phyloP scores from a whole-genome alignment of 768 basidiomycete species.

The Coprinellus micaceus region DNA sequence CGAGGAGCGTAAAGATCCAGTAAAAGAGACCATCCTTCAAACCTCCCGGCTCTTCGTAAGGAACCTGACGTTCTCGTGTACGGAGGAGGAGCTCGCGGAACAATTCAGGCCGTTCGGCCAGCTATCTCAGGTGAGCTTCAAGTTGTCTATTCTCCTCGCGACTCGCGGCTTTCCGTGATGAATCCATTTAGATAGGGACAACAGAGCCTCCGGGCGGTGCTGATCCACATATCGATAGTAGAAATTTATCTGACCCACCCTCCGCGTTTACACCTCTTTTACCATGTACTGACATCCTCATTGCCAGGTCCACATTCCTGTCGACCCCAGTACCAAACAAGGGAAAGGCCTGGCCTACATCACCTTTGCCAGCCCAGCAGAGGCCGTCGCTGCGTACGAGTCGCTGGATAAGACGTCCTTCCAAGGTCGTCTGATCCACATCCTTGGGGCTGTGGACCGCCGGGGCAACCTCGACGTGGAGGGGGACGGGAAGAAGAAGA shows the following conservation, averaged over 20 bases:
- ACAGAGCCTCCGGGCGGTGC: slow-evolving; percentile 2
- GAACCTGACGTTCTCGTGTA: slow-evolving; percentile 89
- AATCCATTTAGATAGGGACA: slow-evolving; percentile 4
- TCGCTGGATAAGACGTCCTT: slow-evolving; percentile 80
- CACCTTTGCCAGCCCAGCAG: slow-evolving; percentile 37
- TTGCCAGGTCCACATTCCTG: slow-evolving; percentile 45
- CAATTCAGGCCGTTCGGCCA: slow-evolving; percentile 69
- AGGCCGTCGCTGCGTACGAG: slow-evolving; percentile 66
- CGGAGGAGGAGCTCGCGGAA: slow-evolving; percentile 61
- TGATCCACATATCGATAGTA: slow-evolving; percentile 8
- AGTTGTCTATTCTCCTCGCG: slow-evolving; percentile 2
- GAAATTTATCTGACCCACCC: slow-evolving; percentile 27
- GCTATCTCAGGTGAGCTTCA: slow-evolving; percentile 64
- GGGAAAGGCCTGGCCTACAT: slow-evolving; percentile 52
- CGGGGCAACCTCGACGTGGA: slow-evolving; percentile 42
- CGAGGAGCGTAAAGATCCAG: slow-evolving; percentile 32
- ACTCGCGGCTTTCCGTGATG: slow-evolving; percentile 6
- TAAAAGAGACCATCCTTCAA: slow-evolving; percentile 55
- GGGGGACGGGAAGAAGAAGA: slow-evolving; percentile 42
- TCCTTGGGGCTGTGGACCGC: slow-evolving; percentile 79
- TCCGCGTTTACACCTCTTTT: not conserved
- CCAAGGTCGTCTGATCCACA: slow-evolving; percentile 88
- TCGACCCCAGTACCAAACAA: slow-evolving; percentile 42
- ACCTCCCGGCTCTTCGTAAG: slow-evolving; percentile 87
- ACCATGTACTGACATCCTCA: slow-evolving; percentile 11